Evolutionary conservation across 371 early-diverging fungal genomes (phyloP).

Genomic region (Mortierella sp.): DNA sequence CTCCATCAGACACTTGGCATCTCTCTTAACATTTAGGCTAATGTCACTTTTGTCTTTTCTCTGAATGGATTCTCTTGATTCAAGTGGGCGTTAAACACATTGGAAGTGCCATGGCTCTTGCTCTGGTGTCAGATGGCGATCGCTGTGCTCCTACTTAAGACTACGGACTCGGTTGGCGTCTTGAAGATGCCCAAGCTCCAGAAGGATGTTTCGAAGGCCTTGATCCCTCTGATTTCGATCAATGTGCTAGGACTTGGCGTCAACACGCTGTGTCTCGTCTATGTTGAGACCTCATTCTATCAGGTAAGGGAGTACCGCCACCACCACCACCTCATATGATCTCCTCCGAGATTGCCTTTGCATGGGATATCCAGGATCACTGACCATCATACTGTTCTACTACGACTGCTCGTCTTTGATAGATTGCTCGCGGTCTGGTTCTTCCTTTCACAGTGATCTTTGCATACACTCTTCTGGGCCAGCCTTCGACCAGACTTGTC

Average conservation of each 20-base stretch:
- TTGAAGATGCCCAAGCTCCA: constrained; percentile 51
- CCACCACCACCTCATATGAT: no score
- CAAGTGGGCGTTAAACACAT: constrained; percentile 49
- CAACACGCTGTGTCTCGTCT: constrained; percentile 57
- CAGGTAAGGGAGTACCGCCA: constrained; percentile 38
- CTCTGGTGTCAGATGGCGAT: constrained; percentile 61
- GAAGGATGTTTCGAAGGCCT: constrained; percentile 25
- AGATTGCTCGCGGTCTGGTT: constrained; percentile 59
- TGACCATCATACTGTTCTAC: not conserved
- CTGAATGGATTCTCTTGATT: not conserved
- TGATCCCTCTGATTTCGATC: constrained; percentile 53
- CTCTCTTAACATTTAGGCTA: not conserved
- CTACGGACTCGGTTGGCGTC: constrained; percentile 31
- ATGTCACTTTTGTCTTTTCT: not conserved
- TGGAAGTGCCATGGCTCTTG: constrained; percentile 56
- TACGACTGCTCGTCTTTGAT: not conserved
- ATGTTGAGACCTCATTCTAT: constrained; percentile 60
- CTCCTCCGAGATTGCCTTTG: no score
- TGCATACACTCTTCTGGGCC: constrained; percentile 27
- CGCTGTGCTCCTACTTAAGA: constrained; percentile 55
- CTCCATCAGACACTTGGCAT: not conserved
- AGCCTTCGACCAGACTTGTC: constrained; percentile 31
- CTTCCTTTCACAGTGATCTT: constrained; percentile 60
- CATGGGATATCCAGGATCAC: not conserved
- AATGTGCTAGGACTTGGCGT: constrained; percentile 57